Conservation (phyloP, 2,329 filamentous ascomycete species). For the Lachnellula willkommii region DNA sequence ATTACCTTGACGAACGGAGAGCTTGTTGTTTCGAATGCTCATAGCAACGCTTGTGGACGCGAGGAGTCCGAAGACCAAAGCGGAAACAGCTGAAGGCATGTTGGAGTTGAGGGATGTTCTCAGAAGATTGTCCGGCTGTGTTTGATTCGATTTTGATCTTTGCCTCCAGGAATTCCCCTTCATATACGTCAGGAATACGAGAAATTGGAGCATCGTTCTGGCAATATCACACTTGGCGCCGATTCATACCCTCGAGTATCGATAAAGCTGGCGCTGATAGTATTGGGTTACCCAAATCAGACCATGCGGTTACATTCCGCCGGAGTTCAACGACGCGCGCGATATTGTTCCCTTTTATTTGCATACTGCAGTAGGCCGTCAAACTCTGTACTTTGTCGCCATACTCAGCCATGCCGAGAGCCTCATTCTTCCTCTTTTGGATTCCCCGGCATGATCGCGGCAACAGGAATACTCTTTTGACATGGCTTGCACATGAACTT, state of each 20-base stretch:
- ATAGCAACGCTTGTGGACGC: conserved; percentile 1
- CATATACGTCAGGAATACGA: neutral
- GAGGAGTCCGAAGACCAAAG: conserved; percentile 1
- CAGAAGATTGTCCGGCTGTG: neutral
- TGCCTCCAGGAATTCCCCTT: neutral
- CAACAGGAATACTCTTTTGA: neutral
- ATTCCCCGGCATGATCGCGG: neutral
- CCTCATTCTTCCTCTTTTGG: neutral
- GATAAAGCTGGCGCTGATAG: neutral
- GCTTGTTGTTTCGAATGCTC: neutral
- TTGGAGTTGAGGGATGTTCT: neutral
- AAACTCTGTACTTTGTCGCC: neutral
- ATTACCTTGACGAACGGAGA: conserved; percentile 3
- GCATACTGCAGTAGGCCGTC: neutral
- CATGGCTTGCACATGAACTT: too few species aligned
- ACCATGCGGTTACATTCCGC: neutral
- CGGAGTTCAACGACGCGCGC: neutral
- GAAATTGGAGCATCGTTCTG: neutral
- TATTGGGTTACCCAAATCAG: neutral
- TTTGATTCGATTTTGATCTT: neutral
- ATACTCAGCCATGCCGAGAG: neutral
- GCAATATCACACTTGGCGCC: too few species aligned
- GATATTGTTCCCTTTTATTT: neutral
- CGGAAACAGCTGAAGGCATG: neutral
- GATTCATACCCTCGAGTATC: neutral